Evolutionary conservation across 1,139 yeast genomes (phyloP), one percentile per base, ranked within the genome.

Genomic region (Yamadazyma sp.): DNA sequence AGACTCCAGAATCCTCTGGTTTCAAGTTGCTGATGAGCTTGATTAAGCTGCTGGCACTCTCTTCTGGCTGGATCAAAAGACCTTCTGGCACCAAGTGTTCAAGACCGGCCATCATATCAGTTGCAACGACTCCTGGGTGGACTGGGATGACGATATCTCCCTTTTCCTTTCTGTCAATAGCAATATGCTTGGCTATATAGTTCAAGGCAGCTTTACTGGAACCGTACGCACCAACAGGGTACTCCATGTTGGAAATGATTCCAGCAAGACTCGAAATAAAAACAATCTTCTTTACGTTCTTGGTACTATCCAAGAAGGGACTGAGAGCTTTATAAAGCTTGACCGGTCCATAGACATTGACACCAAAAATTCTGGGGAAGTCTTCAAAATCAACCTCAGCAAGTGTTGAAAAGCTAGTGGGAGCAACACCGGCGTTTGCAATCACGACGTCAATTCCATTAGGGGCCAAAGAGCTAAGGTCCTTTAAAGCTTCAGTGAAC

Each of bases 81-180:
- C n/a, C n/a, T n/a, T 27, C 29, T 5, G 18, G 11, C 7, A 29
- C 12, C 11, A 30, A n/a, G 6, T 22, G 9, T 14, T 28, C 18
- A 20, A 18, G 11, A 11, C 10, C 34, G 3, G 32, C 26, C 15
- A 21, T 21, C 41, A 40, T 37, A 27, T 40, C 43, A 28, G 43
- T 40, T 10, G 17, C 27, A 11, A 37, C 41, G 13, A 27, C 11
- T 3, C 43, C 43, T 5, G 43, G 43, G 45, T 82, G 81, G 11
- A 90, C 82, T 42, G 38, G 26, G 12, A 88, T 25, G 8, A 73
- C 69, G 4, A 62, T 63, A 6, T 55, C 57, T 14, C 53, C 69
- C 16, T 55, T 61, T 24, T 66, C 67, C 29, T 57, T 64, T 34
- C 33, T 35, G 21, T 39, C 37, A 10, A 4, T 11, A 2, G 42